Evolutionary conservation across 2,329 filamentous ascomycete species (phyloP).

Genomic region (Alternaria atra): DNA sequence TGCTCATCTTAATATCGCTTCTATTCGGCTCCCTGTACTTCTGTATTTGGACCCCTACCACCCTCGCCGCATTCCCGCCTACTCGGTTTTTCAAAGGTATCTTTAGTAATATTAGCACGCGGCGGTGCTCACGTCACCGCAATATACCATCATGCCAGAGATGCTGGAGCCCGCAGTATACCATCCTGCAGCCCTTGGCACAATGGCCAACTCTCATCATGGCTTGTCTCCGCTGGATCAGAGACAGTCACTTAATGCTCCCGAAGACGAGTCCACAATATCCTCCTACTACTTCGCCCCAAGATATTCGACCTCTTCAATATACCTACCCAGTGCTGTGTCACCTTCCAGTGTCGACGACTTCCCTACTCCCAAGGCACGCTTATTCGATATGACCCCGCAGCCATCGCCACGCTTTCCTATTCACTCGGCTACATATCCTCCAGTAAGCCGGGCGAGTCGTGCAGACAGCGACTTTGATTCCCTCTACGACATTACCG

Average conservation of each 20-base stretch:
- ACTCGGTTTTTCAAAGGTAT: slow-evolving; percentile 40
- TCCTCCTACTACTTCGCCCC: slow-evolving; percentile 51
- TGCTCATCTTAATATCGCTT: slow-evolving; percentile 47
- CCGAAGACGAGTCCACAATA: slow-evolving; percentile 58
- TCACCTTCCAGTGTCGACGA: slow-evolving; percentile 63
- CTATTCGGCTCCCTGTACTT: slow-evolving; percentile 29
- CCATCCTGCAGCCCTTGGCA: slow-evolving; percentile 45
- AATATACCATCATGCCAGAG: slow-evolving; percentile 57
- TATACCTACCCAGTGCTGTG: slow-evolving; percentile 39
- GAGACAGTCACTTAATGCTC: slow-evolving; percentile 67
- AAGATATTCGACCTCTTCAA: slow-evolving; percentile 45
- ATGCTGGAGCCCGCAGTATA: slow-evolving; percentile 60
- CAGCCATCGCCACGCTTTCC: slow-evolving; percentile 62
- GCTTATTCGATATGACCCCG: slow-evolving; percentile 63
- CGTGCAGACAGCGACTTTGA: slow-evolving; percentile 80
- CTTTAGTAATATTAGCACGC: slow-evolving; percentile 50
- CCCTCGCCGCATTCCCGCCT: slow-evolving; percentile 27
- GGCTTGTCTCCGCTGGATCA: slow-evolving; percentile 63
- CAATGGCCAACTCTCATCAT: slow-evolving; percentile 35
- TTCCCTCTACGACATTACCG: slow-evolving; percentile 86
- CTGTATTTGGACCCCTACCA: slow-evolving; percentile 32
- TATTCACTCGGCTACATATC: slow-evolving; percentile 39
- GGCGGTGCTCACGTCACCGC: slow-evolving; percentile 49
- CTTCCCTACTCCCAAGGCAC: slow-evolving; percentile 76
- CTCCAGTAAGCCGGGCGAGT: slow-evolving; percentile 70